Evolutionary conservation across 768 basidiomycete species (phyloP).

Genomic region (Podaxis sp.): DNA sequence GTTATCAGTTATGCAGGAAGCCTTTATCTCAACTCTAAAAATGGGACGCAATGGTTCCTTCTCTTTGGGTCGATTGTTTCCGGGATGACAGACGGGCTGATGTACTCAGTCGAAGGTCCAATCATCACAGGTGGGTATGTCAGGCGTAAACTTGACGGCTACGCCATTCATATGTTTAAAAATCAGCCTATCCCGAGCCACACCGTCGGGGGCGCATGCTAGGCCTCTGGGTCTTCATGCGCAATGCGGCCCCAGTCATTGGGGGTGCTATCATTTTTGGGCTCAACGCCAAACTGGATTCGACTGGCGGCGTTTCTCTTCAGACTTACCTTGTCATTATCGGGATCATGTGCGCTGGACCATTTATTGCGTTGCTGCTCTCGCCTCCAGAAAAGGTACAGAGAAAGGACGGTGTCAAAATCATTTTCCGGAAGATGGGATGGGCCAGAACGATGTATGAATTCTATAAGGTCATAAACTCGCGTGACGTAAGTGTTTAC

Average conservation of each 20-base stretch:
- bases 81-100: slow-evolving; percentile 30
- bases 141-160: background rate
- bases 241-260: slow-evolving; percentile 32
- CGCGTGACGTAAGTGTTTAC: slow-evolving; percentile 21
- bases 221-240: slow-evolving; percentile 34
- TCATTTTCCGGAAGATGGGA: slow-evolving; percentile 27
- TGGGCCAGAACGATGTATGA: slow-evolving; percentile 28
- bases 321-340: slow-evolving; percentile 34
- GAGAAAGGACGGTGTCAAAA: slow-evolving; percentile 30
- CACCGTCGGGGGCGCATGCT: slow-evolving; percentile 33
- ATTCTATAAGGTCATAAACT: slow-evolving; percentile 29
- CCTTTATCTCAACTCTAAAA: slow-evolving; percentile 33
- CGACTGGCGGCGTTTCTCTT: slow-evolving; percentile 31
- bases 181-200: slow-evolving; percentile 32
- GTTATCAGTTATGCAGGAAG: slow-evolving; percentile 29
- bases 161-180: background rate
- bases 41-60: slow-evolving; percentile 35
- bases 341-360: slow-evolving; percentile 35
- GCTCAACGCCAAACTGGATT: slow-evolving; percentile 27
- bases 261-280: slow-evolving; percentile 36
- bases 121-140: slow-evolving; percentile 29
- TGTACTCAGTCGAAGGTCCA: slow-evolving; percentile 33
- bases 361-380: slow-evolving; percentile 30
- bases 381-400: slow-evolving; percentile 31
- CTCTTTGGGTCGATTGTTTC: slow-evolving; percentile 33